These are phyloP conservation scores for Schizothecium vesticola DNA, from an alignment of 495 filamentous ascomycete genomes.

Conservation along the genomic window DNA sequence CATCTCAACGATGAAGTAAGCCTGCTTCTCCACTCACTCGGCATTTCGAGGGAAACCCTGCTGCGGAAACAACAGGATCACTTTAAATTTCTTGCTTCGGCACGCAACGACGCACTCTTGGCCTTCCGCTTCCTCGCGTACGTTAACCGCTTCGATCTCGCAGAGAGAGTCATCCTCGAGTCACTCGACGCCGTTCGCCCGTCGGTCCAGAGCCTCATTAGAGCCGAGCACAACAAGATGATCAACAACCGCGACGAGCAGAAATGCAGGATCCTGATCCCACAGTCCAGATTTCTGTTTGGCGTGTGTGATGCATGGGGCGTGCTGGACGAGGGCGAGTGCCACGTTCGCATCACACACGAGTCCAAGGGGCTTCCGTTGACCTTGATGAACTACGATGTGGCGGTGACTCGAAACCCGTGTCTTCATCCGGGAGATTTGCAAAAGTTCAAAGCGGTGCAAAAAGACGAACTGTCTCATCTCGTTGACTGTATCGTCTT, in stretches of 20 bases:
- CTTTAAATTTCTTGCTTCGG: slow-evolving; percentile 35
- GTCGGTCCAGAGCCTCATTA: slow-evolving; percentile 32
- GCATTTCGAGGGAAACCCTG: slow-evolving; percentile 33
- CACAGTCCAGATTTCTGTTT: slow-evolving; percentile 43
- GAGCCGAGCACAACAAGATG: slow-evolving; percentile 39
- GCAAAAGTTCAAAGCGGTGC: slow-evolving; percentile 46
- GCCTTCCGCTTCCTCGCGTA: slow-evolving; percentile 44
- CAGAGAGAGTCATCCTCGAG: slow-evolving; percentile 44
- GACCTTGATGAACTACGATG: slow-evolving; percentile 36
- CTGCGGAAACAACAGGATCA: slow-evolving; percentile 42
- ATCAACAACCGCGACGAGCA: slow-evolving; percentile 44
- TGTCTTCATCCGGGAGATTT: slow-evolving; percentile 51
- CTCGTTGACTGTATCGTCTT: slow-evolving; percentile 51
- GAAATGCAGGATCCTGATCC: slow-evolving; percentile 42
- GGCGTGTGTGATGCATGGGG: slow-evolving; percentile 45
- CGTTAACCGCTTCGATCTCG: slow-evolving; percentile 35
- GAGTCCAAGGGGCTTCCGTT: slow-evolving; percentile 37
- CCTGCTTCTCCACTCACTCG: slow-evolving; percentile 40
- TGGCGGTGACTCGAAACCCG: slow-evolving; percentile 48
- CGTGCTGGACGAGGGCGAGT: slow-evolving; percentile 44
- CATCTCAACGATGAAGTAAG: slow-evolving; percentile 49
- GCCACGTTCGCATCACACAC: slow-evolving; percentile 39
- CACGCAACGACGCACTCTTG: slow-evolving; percentile 24
- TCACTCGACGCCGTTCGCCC: slow-evolving; percentile 32
- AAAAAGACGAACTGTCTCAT: slow-evolving; percentile 37